Conservation (phyloP, 306 rosid species). For the Sicyos baderoa region DNA sequence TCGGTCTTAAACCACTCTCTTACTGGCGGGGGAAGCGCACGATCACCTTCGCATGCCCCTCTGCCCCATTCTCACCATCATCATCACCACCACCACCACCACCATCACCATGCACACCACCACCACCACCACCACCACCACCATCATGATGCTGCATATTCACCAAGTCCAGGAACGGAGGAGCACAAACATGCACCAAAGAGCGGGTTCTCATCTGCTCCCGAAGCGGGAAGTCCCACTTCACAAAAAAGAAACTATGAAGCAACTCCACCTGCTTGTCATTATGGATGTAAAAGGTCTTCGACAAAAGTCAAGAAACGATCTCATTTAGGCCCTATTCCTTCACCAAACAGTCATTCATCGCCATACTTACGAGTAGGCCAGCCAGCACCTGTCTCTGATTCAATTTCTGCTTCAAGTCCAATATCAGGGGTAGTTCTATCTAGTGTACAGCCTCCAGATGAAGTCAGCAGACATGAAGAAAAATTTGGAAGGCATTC, state of each 20-base stretch:
- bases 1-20: slow-evolving; percentile 60
- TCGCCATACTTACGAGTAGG: slow-evolving; percentile 44
- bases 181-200: slow-evolving; percentile 23
- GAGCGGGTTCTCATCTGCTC: neutral
- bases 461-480: slow-evolving; percentile 22
- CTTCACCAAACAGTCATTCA: slow-evolving; percentile 31
- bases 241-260: slow-evolving; percentile 28
- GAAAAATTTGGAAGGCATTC: slow-evolving; percentile 24
- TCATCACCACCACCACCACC: slow-evolving; percentile 8
- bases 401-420: slow-evolving; percentile 50
- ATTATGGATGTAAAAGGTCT: slow-evolving; percentile 31
- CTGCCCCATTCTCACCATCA: slow-evolving; percentile 38
- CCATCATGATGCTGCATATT: slow-evolving; percentile 31
- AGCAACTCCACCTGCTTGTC: slow-evolving; percentile 54
- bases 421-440: slow-evolving; percentile 69
- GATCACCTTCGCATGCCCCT: slow-evolving; percentile 65
- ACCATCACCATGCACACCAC: slow-evolving; percentile 31
- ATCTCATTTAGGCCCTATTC: slow-evolving; percentile 34
- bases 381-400: slow-evolving; percentile 31
- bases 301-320: slow-evolving; percentile 29
- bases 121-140: slow-evolving; percentile 40
- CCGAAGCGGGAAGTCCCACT: slow-evolving; percentile 21
- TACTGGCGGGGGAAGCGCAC: slow-evolving; percentile 37
- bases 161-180: slow-evolving; percentile 38
- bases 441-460: slow-evolving; percentile 47